phyloP scores from a whole-genome alignment of 768 basidiomycete species.

The Asterophora lycoperdoides region DNA sequence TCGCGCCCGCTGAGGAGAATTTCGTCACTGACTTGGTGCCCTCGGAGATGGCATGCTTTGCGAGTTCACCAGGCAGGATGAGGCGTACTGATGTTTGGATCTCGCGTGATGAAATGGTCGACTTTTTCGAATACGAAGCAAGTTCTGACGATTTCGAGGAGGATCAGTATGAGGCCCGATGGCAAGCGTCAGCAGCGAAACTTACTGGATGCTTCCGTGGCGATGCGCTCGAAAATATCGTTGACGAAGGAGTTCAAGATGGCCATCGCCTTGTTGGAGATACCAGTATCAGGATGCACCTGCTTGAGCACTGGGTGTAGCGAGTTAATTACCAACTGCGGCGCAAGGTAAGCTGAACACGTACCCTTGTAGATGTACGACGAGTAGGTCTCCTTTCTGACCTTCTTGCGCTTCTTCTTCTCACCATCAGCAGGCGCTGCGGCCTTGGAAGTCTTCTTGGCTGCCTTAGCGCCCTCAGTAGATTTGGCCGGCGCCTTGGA shows the following conservation, averaged over 20 bases:
- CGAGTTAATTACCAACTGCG: neutral
- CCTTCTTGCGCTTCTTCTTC: constrained; percentile 87
- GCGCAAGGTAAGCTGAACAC: neutral
- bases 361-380: constrained; percentile 89
- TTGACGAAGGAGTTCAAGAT: constrained; percentile 96
- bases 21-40: constrained; percentile 93
- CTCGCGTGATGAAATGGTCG: constrained; percentile 97
- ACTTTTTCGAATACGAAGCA: constrained; percentile 96
- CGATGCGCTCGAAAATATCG: constrained; percentile 93
- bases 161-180: neutral
- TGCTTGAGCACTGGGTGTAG: constrained; percentile 75
- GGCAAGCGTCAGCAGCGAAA: constrained; percentile 12
- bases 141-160: constrained; percentile 55
- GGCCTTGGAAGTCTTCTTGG: constrained; percentile 75
- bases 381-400: constrained; percentile 88
- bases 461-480: constrained; percentile 61
- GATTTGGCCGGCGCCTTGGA: constrained; percentile 74
- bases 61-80: constrained; percentile 93
- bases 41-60: constrained; percentile 92
- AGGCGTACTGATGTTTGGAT: constrained; percentile 97
- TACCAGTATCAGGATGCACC: constrained; percentile 98
- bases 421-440: constrained; percentile 62
- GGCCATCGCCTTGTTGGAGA: constrained; percentile 98
- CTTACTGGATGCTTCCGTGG: constrained; percentile 84
- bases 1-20: constrained; percentile 71